Base-by-base conservation (phyloP, 2,329 filamentous ascomycete genomes). In the Colletotrichum australisinense region DNA sequence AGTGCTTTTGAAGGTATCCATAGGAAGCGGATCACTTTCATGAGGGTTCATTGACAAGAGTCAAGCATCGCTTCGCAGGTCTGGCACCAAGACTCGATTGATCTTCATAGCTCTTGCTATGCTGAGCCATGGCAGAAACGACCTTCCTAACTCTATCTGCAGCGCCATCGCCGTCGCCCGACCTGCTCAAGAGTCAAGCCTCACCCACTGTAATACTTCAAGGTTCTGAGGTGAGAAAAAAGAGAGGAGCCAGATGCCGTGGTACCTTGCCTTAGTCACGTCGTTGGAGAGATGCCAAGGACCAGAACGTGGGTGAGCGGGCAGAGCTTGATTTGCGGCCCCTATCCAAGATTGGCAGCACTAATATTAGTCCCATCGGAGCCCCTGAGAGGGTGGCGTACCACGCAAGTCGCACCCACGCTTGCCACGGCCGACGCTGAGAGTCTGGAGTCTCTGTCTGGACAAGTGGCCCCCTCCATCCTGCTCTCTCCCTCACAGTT, bases 301-400 rank as follows among this genome's bases (percentile, higher is more conserved):
- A 69, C 32, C 32, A 72, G 53, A 72, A 72, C 70, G 70, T 72
- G 70, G 70, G 59, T 38, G 53, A 60, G 55, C 58, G 52, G 65
- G 59, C 70, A 72, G 70, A 72, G 70, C 70, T 72, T 72, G 70
- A 72, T 72, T 72, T 72, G 70, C 70, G 69, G 72, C 72, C 64
- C 69, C 58, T 64, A 72, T 63, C 49, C 67, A 71, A 67, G 68
- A 72, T 67, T 72, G 65, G 60, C 63, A 72, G 72, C 72, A 68
- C 72, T 72, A 65, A 74, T 68, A 67, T 74, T 68, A 62, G 72
- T 70, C 72, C 69, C 72, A 74, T 74, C 63, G 42, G 30, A 72
- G 63, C 72, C 72, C 72, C 72, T 75, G 74, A 74, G 67, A 74
- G 38, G 60, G 65, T 72, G 64, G 69, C 65, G 66, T 64, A 69